These are phyloP conservation scores for Ceratobasidium papillatum DNA, from an alignment of 1,284 basidiomycete genomes.

Conservation along the genomic window DNA sequence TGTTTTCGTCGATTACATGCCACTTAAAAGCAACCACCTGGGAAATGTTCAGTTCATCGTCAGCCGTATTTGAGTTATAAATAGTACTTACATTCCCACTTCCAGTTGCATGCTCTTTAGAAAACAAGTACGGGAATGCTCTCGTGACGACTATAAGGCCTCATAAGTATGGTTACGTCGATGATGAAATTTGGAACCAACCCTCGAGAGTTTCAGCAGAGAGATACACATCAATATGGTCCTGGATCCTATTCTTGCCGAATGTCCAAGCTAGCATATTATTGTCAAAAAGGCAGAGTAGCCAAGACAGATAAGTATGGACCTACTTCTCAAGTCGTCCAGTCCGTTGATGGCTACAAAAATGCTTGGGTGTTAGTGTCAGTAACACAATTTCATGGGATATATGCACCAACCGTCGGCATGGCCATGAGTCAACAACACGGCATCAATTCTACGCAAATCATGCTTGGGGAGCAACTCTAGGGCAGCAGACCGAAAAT, in stretches of 20 bases:
- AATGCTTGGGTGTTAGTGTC: background rate
- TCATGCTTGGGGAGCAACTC: conserved; percentile 83
- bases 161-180: background rate
- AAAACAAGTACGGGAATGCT: conserved; percentile 83
- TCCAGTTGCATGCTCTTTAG: conserved; percentile 76
- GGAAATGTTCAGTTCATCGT: background rate
- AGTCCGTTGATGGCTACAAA: conserved; percentile 79
- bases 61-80: conserved; percentile 43
- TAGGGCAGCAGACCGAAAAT: conserved; percentile 74
- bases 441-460: conserved; percentile 76
- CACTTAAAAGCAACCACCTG: conserved; percentile 80
- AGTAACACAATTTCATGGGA: background rate
- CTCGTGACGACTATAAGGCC: conserved; percentile 60
- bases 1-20: conserved; percentile 74
- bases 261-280: conserved; percentile 77
- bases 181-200: background rate
- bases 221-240: conserved; percentile 75
- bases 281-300: conserved; percentile 23
- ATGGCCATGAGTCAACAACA: conserved; percentile 81
- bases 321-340: conserved; percentile 77
- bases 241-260: conserved; percentile 64
- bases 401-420: conserved; percentile 67
- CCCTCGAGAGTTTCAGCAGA: conserved; percentile 65
- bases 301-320: conserved; percentile 4
- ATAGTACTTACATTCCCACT: conserved; percentile 71